Evolutionary conservation across 2,329 filamentous ascomycete genomes (phyloP), one percentile per base, ranked within the genome.

Genomic region (Lecanicillium sp.): DNA sequence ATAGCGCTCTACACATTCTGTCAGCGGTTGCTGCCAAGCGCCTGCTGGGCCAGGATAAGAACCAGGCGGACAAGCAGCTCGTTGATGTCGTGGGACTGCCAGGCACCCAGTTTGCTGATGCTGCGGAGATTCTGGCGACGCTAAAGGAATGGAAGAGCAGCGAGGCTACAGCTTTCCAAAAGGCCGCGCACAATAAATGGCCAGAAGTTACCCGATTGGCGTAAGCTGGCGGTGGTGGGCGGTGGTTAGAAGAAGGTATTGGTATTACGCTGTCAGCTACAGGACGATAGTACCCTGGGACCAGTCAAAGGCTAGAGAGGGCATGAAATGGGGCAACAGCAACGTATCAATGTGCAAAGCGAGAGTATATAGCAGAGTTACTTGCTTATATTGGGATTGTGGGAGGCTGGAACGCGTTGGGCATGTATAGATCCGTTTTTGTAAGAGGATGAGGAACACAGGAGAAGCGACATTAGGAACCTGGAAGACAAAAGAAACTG

Each of bases 1-100:
- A 70, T 40, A 84, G 78, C 56, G 66, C 76, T 5, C 47, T 66
- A 13, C 78, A 87, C 53, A 65, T 81, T 4, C 73, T 85, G 40
- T 72, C 81, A 3, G 79, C 70, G 27, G 71, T 86, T 39, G 72
- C 72, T 40, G 71, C 72, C 17, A 74, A 75, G 44, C 71, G 71
- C 43, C 49, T 77, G 1, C 62, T 89, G 14, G 74, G 77, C 11
- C 73, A 71, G 32, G 71, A 77, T 25, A 68, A 73, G 52, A 51
- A 64, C 3, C 65, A 73, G 51, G 70, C 66, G 41, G 82, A 84
- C 52, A 72, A 79, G 55, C 74, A 79, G 28, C 60, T 88, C n/a
- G 52, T 68, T n/a, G 66, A 65, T n/a, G 65, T 76, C 9, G 58
- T 86, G 11, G 68, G 74, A 18, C 52, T 74, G 6, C 57, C 71